Evolutionary conservation across 345 rosid species (phyloP).

Genomic region (Nephelium lappaceum): DNA sequence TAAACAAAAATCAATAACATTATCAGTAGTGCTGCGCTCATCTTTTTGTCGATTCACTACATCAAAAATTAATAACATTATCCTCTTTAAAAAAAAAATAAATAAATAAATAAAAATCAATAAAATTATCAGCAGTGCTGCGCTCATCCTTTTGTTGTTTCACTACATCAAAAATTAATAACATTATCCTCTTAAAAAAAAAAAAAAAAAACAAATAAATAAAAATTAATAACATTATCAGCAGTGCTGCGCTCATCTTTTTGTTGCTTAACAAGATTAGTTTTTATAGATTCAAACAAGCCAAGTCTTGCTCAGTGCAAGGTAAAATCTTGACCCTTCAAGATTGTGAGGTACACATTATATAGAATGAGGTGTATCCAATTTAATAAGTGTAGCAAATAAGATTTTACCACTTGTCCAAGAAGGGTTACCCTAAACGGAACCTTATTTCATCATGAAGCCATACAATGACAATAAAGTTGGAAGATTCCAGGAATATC

Average conservation of each 20-base stretch:
- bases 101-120: too few relatives aligned
- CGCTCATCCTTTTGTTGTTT: too few relatives aligned
- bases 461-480: conserved; percentile 11
- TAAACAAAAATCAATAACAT: too few relatives aligned
- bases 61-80: too few relatives aligned
- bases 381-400: conserved; percentile 21
- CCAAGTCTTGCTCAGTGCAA: background rate
- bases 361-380: conserved; percentile 34
- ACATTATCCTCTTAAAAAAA: background rate
- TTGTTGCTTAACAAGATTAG: background rate
- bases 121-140: too few relatives aligned
- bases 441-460: conserved; percentile 15
- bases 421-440: conserved; percentile 10
- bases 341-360: conserved; percentile 16
- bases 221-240: background rate
- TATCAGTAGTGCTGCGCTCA: too few relatives aligned
- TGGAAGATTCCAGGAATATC: conserved; percentile 24
- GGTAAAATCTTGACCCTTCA: conserved; percentile 25
- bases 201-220: too few relatives aligned
- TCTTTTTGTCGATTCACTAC: too few relatives aligned
- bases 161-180: background rate
- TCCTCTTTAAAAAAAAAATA: too few relatives aligned
- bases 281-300: conserved; percentile 7
- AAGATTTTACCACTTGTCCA: conserved; percentile 31
- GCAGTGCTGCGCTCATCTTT: background rate